phyloP scores from a whole-genome alignment of 768 basidiomycete genomes.

The Amanita muscaria region DNA sequence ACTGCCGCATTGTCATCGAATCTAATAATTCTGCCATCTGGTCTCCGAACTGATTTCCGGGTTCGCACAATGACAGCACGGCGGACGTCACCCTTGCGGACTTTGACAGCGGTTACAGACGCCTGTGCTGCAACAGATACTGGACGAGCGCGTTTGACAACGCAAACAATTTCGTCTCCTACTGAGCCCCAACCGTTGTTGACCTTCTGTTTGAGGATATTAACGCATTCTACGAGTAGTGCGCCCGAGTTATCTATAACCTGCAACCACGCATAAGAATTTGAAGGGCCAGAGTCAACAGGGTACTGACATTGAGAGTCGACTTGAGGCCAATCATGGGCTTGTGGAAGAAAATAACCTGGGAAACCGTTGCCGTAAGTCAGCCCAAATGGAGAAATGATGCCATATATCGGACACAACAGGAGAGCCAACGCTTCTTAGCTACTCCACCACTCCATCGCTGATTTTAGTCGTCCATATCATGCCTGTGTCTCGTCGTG shows the following conservation, averaged over 20 bases:
- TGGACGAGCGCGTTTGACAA: slow-evolving; percentile 87
- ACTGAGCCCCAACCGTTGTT: slow-evolving; percentile 91
- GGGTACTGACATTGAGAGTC: slow-evolving; percentile 60
- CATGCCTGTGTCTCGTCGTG: slow-evolving; percentile 68
- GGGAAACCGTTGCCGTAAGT: no score
- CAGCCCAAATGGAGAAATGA: slow-evolving; percentile 10
- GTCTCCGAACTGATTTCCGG: slow-evolving; percentile 73
- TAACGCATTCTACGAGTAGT: slow-evolving; percentile 90
- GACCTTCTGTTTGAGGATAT: slow-evolving; percentile 92
- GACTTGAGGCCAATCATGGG: slow-evolving; percentile 93
- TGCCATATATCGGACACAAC: no score
- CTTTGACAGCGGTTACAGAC: slow-evolving; percentile 78
- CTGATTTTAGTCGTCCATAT: slow-evolving; percentile 11
- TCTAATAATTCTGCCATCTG: slow-evolving; percentile 79
- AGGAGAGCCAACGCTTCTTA: no score
- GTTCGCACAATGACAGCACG: slow-evolving; percentile 93
- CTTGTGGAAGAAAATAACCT: slow-evolving; percentile 7
- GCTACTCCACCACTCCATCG: background rate
- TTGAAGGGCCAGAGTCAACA: background rate
- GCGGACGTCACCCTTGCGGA: slow-evolving; percentile 89
- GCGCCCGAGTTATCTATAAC: slow-evolving; percentile 98
- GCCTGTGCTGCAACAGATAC: slow-evolving; percentile 56
- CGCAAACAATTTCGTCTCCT: slow-evolving; percentile 94
- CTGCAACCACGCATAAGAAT: slow-evolving; percentile 28
- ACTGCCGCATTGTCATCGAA: slow-evolving; percentile 98